These are phyloP conservation scores for Mikania micrantha DNA, from an alignment of 129 eudicot species.

Conservation along the genomic window DNA sequence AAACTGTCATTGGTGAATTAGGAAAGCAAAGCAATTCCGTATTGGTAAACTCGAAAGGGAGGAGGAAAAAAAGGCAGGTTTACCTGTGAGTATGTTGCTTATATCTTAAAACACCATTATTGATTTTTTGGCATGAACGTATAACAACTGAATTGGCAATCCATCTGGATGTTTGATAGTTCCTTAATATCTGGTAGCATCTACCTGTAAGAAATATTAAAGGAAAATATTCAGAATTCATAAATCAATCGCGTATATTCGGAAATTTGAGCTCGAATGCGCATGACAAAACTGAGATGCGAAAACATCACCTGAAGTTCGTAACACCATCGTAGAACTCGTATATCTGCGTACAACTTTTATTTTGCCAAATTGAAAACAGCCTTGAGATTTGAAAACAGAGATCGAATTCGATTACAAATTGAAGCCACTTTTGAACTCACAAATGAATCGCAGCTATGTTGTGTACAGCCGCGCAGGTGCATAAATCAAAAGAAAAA, in stretches of 20 bases:
- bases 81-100: conserved; percentile 17
- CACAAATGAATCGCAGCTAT: not conserved
- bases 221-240: not conserved
- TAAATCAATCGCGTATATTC: not conserved
- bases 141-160: conserved; percentile 12
- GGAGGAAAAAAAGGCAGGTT: not conserved
- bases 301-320: conserved; percentile 14
- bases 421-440: not conserved
- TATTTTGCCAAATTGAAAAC: not conserved
- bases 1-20: conserved; percentile 36
- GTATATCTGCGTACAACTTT: not conserved
- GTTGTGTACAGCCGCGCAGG: not conserved
- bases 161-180: conserved; percentile 19
- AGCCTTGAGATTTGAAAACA: not conserved
- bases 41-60: not conserved
- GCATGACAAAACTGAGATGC: not conserved
- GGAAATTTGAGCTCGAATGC: not conserved
- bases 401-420: not conserved
- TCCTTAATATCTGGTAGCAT: conserved; percentile 21
- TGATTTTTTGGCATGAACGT: conserved; percentile 5
- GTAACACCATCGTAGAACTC: conserved; percentile 20
- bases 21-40: conserved; percentile 15
- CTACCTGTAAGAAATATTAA: conserved; percentile 17
- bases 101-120: not conserved
- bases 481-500: not conserved